Conservation (phyloP, 768 basidiomycete genomes). For the Psilocybe tampanensis region DNA sequence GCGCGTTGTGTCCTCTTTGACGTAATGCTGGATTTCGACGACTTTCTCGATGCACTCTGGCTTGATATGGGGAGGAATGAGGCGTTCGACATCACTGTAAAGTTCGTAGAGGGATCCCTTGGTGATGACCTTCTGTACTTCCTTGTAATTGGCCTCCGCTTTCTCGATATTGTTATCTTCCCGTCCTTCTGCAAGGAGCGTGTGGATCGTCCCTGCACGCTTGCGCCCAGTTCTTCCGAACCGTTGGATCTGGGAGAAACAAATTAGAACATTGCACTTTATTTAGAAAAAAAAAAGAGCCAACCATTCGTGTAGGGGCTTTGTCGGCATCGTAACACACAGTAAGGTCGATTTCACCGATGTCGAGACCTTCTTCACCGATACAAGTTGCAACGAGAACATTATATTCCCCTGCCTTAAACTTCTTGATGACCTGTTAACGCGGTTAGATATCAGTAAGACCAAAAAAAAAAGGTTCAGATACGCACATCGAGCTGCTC, state of each 20-base stretch:
- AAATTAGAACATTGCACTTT: neutral
- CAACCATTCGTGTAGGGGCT: slow-evolving; percentile 95
- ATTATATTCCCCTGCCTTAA: slow-evolving; percentile 87
- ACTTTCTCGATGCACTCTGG: slow-evolving; percentile 78
- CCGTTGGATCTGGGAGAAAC: slow-evolving; percentile 76
- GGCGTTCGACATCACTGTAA: slow-evolving; percentile 87
- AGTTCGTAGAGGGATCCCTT: slow-evolving; percentile 87
- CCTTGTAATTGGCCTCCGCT: slow-evolving; percentile 82
- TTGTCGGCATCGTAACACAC: slow-evolving; percentile 97
- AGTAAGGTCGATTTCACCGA: slow-evolving; percentile 95
- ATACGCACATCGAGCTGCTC: slow-evolving; percentile 86
- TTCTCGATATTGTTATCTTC: slow-evolving; percentile 92
- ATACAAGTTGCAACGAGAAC: slow-evolving; percentile 95
- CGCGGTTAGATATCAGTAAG: slow-evolving; percentile 11
- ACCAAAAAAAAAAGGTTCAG: neutral
- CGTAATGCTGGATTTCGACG: slow-evolving; percentile 81
- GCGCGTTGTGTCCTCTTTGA: slow-evolving; percentile 48
- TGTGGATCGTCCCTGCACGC: slow-evolving; percentile 86
- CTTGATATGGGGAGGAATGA: slow-evolving; percentile 77
- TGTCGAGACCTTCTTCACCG: slow-evolving; percentile 98
- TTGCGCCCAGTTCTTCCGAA: slow-evolving; percentile 95
- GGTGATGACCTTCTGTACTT: slow-evolving; percentile 87
- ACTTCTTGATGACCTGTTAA: slow-evolving; percentile 77
- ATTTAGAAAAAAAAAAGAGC: neutral
- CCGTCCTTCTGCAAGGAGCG: slow-evolving; percentile 85